Base-by-base conservation (phyloP, 768 basidiomycete genomes). In the Pseudohyphozyma bogoriensis region DNA sequence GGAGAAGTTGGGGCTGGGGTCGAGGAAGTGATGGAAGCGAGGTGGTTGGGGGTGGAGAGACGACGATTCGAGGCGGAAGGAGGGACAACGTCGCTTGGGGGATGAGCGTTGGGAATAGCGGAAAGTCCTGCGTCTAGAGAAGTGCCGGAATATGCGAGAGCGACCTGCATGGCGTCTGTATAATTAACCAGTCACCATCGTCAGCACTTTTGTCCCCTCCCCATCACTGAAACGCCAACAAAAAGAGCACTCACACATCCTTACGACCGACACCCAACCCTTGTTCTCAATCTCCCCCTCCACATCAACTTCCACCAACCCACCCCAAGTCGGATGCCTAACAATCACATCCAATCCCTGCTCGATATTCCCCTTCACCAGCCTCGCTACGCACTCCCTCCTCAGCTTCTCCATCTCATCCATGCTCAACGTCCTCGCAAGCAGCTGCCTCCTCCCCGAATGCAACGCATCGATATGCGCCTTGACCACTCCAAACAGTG, bases 281-380 rank as follows among this genome's bases (percentile, higher is more conserved):
- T 33, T 31, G 28, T 28, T 36, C 6, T 52, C 55, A 18, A 51
- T 26, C 31, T 56, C 46, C 3, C 50, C 58, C 20, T 54, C 64
- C 2, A 55, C 36, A 1, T 40, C 46, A 1, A 50, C 40, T 11
- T 93, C 90, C n/a, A 90, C 86, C 28, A 97, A 79, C 6, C 83
- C 85, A 32, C 93, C 93, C 80, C 86, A 89, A 3, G 82, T 83
- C 32, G 92, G 87, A 76, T 96, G 90, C 26, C 93, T 81, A n/a
- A 97, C 92, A 68, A 97, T 91, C 62, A 97, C 83, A 69, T 96
- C 93, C 50, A 96, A 75, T 10, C 86, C 87, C 72, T 97, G 93
- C 4, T 86, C 84, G 59, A 96, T 79, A 72, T 97, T 97, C 35
- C 89, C 89, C 50, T 81, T 81, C 45, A 93, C 91, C 8, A 97